Evolutionary conservation across 208 protist species (phyloP), one percentile per base, ranked within the genome.

Genomic region (Acanthamoeba lenticulata): DNA sequence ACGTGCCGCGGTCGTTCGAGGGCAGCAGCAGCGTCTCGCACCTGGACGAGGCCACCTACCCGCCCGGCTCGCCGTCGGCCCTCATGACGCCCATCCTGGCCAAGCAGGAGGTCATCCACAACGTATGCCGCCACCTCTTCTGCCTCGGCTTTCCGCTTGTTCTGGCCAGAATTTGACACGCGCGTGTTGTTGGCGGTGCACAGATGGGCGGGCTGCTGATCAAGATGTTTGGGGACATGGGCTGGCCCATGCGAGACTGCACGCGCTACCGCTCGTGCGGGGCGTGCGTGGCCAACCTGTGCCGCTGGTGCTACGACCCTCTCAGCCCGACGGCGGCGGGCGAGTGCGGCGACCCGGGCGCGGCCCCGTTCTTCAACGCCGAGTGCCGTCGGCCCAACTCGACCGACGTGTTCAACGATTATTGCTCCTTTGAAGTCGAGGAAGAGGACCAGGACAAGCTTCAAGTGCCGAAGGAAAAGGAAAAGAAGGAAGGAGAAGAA

Each of bases 141-240:
- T 85, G 27, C 24, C 44, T 17, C n/a, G 15, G 24, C n/a, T 7
- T 85, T 7, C 45, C 9, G 5, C 45, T 52, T 52, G 45, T 52
- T 15, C 5, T 5, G 15, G 49, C 17, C 49, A n/a, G 49, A 57
- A 15, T 38, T n/a, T 1, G 17, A 79, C 67, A 79, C 38, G 36
- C 38, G 11, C 67, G 32, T 4, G 32, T n/a, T 38, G 11, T 74
- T 5, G 7, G 65, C 17, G 34, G n/a, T 1, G 1, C 4, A 40
- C 86, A 92, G 45, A 44, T 72, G 29, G 86, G 86, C 3, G 86
- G 86, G 4, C 29, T 55, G 55, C 15, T 92, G 34, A 62, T 92
- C 49, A 92, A 65, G 40, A 92, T 92, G 86, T 92, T 45, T 36
- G 38, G 72, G 40, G 86, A 92, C 55, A 92, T 92, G 86, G 86